Percentiles rank a stretch among this genome's conserved stretches.
Conservation (phyloP, 1,284 basidiomycete genomes). For the Xerocomus amazonicus region DNA sequence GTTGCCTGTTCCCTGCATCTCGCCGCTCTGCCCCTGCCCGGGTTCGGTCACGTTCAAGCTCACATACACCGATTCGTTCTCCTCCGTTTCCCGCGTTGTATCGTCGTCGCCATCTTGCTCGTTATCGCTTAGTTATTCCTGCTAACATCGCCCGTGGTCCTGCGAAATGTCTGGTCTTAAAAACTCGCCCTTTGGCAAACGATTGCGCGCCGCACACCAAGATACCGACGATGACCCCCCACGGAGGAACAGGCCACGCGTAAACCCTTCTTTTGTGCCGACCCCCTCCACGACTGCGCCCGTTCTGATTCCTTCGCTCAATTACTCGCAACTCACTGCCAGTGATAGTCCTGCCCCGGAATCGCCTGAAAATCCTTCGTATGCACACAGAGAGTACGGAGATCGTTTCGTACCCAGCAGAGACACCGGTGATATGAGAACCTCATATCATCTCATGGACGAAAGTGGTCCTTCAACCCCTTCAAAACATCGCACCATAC, state of each 20-base stretch:
- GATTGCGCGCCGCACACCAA: slow-evolving; percentile 62
- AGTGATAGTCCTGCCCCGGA: slow-evolving; percentile 56
- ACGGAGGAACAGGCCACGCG: slow-evolving; percentile 48
- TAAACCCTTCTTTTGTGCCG: slow-evolving; percentile 43
- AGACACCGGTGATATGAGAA: slow-evolving; percentile 69
- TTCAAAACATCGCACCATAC: slow-evolving; percentile 67
- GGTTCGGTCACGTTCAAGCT: slow-evolving; percentile 15
- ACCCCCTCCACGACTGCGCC: slow-evolving; percentile 23
- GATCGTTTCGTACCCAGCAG: slow-evolving; percentile 74
- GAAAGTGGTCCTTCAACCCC: slow-evolving; percentile 64
- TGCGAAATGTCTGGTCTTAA: slow-evolving; percentile 64
- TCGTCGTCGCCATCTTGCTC: slow-evolving; percentile 48
- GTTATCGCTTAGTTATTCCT: slow-evolving; percentile 34
- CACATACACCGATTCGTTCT: slow-evolving; percentile 5
- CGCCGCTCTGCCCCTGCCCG: slow-evolving; percentile 26
- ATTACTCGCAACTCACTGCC: slow-evolving; percentile 48
- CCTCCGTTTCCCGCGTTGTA: slow-evolving; percentile 41
- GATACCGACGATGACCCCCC: slow-evolving; percentile 53
- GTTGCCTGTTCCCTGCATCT: slow-evolving; percentile 21
- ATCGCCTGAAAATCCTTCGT: slow-evolving; percentile 43
- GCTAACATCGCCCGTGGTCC: background rate
- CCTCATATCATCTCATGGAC: slow-evolving; percentile 73
- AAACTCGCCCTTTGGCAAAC: slow-evolving; percentile 78
- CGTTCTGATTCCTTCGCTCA: slow-evolving; percentile 51
- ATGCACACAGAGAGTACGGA: slow-evolving; percentile 56